Percentiles rank a stretch among this genome's conserved stretches.
These are phyloP conservation scores for Coleophoma cylindrospora DNA, from an alignment of 2,329 filamentous ascomycete species.

Conservation along the genomic window DNA sequence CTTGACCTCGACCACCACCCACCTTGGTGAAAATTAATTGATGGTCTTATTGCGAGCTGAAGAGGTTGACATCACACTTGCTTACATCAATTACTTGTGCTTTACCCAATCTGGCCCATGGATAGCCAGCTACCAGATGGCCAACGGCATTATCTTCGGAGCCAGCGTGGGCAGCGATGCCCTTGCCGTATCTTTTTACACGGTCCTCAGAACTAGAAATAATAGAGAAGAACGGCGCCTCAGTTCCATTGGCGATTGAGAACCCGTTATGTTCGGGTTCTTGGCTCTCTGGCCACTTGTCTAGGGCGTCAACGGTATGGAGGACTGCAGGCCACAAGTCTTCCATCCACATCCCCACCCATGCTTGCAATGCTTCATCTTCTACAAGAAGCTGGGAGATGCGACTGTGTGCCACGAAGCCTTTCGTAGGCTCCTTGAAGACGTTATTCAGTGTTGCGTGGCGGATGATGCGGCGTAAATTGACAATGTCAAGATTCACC, in stretches of 20 bases:
- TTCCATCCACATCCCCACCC: slow-evolving; percentile 2
- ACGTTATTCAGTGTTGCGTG: slow-evolving; percentile 15
- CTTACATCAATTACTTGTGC: slow-evolving; percentile 8
- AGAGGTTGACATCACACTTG: no score
- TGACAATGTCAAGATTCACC: slow-evolving; percentile 8
- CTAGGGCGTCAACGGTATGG: slow-evolving; percentile 4
- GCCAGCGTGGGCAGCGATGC: slow-evolving; percentile 12
- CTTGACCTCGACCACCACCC: slow-evolving; percentile 20
- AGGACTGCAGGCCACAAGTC: slow-evolving; percentile 14
- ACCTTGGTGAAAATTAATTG: slow-evolving; percentile 6
- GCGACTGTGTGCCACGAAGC: slow-evolving; percentile 14
- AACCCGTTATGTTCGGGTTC: slow-evolving; percentile 3
- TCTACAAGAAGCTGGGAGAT: slow-evolving; percentile 15
- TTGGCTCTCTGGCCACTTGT: slow-evolving; percentile 4
- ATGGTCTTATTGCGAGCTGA: neutral
- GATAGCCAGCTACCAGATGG: slow-evolving; percentile 36
- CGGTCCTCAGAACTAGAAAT: slow-evolving; percentile 5
- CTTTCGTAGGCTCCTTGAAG: slow-evolving; percentile 16
- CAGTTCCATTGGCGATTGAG: slow-evolving; percentile 1
- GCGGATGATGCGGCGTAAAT: slow-evolving; percentile 12
- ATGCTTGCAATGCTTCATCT: slow-evolving; percentile 4
- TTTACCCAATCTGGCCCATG: slow-evolving; percentile 3
- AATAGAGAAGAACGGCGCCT: neutral
- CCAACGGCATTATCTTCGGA: slow-evolving; percentile 35
- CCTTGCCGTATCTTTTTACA: slow-evolving; percentile 34